Evolutionary conservation across 371 early-diverging fungal genomes (phyloP).

Genomic region (Rhizomucor pusillus): DNA sequence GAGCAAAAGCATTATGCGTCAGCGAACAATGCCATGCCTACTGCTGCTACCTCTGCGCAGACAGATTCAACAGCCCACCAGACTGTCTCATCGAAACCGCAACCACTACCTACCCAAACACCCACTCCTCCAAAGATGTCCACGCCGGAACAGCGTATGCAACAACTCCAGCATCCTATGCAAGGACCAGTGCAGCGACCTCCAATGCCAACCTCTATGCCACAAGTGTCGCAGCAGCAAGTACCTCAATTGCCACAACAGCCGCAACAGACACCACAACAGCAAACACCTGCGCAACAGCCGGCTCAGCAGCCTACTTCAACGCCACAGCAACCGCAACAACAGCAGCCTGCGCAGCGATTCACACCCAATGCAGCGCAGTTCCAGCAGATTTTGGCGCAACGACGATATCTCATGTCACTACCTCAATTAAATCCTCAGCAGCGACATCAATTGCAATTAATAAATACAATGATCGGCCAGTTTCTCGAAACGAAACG

Average conservation of each 20-base stretch:
- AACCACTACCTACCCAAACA: constrained; percentile 1
- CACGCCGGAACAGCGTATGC: constrained; percentile 8
- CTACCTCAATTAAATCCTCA: constrained; percentile 8
- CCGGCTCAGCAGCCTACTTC: constrained; percentile 16
- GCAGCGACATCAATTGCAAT: constrained; percentile 34
- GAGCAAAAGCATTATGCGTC: constrained; percentile 15
- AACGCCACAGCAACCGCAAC: constrained; percentile 21
- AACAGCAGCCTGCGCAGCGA: constrained; percentile 4
- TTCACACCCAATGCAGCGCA: neutral
- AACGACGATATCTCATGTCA: constrained; percentile 1
- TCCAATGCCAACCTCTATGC: neutral
- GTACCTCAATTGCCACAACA: constrained; percentile 11
- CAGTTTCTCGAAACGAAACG: constrained; percentile 5
- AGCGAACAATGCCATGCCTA: constrained; percentile 10
- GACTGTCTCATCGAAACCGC: neutral
- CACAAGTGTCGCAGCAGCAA: constrained; percentile 6
- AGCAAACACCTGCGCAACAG: constrained; percentile 10
- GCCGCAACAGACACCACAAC: constrained; percentile 10
- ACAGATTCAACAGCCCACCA: constrained; percentile 1
- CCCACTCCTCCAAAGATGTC: neutral
- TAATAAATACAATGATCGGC: constrained; percentile 14
- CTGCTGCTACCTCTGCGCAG: constrained; percentile 8
- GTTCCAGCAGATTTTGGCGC: constrained; percentile 11
- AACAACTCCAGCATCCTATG: constrained; percentile 9
- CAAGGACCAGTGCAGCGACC: constrained; percentile 9